A percentile compares a stretch with the other conserved stretches of the same genome.
Conservation (phyloP, 2,329 filamentous ascomycete genomes). For the Xylariaceae sp. region DNA sequence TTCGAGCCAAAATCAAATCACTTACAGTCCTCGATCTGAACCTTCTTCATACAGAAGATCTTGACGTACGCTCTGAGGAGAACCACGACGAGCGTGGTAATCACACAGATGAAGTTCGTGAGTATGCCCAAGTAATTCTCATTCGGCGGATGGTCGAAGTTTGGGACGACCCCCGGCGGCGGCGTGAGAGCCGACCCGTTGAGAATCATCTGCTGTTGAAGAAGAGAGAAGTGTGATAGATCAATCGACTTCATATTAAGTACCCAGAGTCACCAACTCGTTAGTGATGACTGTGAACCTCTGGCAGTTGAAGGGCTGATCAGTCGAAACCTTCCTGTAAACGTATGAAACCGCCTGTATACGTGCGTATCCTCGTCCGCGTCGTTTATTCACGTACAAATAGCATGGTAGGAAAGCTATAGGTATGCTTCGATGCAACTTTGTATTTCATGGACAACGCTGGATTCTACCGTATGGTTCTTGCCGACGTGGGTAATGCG, state of each 20-base stretch:
- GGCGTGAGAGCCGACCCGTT: slow-evolving; percentile 22
- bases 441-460: too few relatives aligned
- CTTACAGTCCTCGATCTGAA: slow-evolving; percentile 35
- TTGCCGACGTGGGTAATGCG: too few relatives aligned
- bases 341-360: too few relatives aligned
- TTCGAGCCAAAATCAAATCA: background rate
- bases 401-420: too few relatives aligned
- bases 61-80: slow-evolving; percentile 24
- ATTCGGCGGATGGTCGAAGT: slow-evolving; percentile 27
- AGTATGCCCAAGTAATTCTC: slow-evolving; percentile 5
- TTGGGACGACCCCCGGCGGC: slow-evolving; percentile 15
- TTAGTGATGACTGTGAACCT: too few relatives aligned
- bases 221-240: background rate
- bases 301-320: too few relatives aligned
- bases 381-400: too few relatives aligned
- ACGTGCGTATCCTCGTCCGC: too few relatives aligned
- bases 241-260: background rate
- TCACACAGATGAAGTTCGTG: slow-evolving; percentile 13
- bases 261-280: too few relatives aligned
- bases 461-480: too few relatives aligned
- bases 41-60: slow-evolving; percentile 19
- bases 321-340: too few relatives aligned
- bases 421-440: too few relatives aligned
- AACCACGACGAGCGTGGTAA: background rate
- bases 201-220: slow-evolving; percentile 1